phyloP scores from a whole-genome alignment of 371 early-diverging fungal genomes.

The Sanchytrium tribonematis region DNA sequence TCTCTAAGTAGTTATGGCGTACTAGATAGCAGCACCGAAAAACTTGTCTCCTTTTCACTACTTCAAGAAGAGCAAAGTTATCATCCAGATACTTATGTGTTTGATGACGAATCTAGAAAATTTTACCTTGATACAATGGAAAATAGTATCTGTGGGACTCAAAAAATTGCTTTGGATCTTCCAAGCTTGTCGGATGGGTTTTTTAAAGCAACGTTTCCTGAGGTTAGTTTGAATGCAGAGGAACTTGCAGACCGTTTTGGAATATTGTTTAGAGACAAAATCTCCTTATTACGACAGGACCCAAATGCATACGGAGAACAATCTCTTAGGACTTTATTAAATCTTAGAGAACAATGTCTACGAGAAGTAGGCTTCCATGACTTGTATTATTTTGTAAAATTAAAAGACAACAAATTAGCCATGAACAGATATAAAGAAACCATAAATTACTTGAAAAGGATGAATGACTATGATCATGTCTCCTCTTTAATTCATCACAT shows the following conservation, averaged over 20 bases:
- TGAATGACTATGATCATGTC: slow-evolving; percentile 10
- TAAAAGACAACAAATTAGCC: slow-evolving; percentile 25
- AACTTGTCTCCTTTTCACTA: slow-evolving; percentile 19
- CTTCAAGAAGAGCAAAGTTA: slow-evolving; percentile 16
- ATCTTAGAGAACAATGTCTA: slow-evolving; percentile 40
- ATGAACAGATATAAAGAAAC: slow-evolving; percentile 15
- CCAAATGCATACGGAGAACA: slow-evolving; percentile 26
- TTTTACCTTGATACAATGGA: slow-evolving; percentile 37
- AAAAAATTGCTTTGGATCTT: slow-evolving; percentile 19
- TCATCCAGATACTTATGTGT: slow-evolving; percentile 30
- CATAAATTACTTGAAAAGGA: slow-evolving; percentile 16
- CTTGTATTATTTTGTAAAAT: slow-evolving; percentile 30
- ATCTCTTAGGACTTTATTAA: slow-evolving; percentile 27
- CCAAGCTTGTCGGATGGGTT: no score
- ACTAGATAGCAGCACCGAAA: slow-evolving; percentile 16
- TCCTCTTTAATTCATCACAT: slow-evolving; percentile 24
- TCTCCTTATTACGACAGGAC: slow-evolving; percentile 2
- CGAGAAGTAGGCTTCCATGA: slow-evolving; percentile 22
- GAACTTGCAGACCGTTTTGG: slow-evolving; percentile 1
- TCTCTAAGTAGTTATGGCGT: background rate
- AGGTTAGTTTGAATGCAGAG: slow-evolving; percentile 1
- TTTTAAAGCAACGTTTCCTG: no score
- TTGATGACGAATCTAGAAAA: slow-evolving; percentile 17
- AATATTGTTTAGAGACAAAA: slow-evolving; percentile 1
- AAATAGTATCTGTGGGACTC: slow-evolving; percentile 21